Evolutionary conservation across 495 filamentous ascomycete species (phyloP), one percentile per base, ranked within the genome.

Genomic region (Penicillium turbatum): DNA sequence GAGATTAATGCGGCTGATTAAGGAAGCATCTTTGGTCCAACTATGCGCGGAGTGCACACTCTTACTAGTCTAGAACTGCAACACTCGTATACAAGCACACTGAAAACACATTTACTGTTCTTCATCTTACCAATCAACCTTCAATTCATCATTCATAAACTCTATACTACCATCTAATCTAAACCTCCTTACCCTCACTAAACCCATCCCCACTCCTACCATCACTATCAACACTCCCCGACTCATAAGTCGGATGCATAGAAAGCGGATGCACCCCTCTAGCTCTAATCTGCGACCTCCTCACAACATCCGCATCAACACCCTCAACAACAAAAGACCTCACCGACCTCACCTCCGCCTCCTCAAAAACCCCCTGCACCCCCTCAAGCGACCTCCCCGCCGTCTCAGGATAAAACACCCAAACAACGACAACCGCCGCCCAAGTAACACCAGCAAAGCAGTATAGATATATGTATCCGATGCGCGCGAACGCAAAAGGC

Each of bases 401-500:
- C 8, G 80, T 82, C 58, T 82, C 79, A 0, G 79, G 79, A 56
- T 76, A 82, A 27, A 67, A 71, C n/a, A 72, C 49, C 26, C 68
- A 73, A 50, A 80, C 78, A 5, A 75, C 36, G 0, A 75, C 29
- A 1, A 73, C 55, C 30, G 73, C 78, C 17, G 68, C 66, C 48
- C 71, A 71, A 34, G 81, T 83, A 40, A 75, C 79, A 0, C 67
- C 75, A n/a, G 77, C 68, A 58, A 82, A 83, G 11, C 77, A 71
- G 35, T 80, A 80, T 24, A 81, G 80, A 53, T 79, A 83, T 17
- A 72, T 71, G 52, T 71, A 78, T 0, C 74, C 75, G 12, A 82
- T 64, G 4, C 46, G 54, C 0, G 67, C 71, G 29, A 82, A 58
- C 0, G 79, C 80, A 38, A 80, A 75, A 0, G 82, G 82, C 7